Evolutionary conservation across 2,329 filamentous ascomycete genomes (phyloP), one percentile per base, ranked within the genome.

Genomic region (Aureobasidium uvarum): DNA sequence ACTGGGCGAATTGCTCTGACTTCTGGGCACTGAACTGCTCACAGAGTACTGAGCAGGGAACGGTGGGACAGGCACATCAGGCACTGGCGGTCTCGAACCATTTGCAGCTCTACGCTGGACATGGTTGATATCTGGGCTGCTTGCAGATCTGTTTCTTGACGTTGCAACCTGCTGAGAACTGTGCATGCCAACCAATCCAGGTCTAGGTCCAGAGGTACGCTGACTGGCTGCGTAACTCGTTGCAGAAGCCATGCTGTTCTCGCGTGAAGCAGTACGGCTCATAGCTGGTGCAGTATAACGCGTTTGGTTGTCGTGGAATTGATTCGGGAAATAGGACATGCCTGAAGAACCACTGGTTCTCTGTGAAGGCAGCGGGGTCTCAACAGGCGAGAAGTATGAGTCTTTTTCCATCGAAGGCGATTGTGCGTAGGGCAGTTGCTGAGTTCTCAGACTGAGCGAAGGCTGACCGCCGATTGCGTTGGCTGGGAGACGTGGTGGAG

Each of bases 351-450:
- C 86, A 74, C 90, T 93, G 8, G 89, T 89, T 58, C 91, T 84
- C 28, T 89, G 89, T 16, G 89, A 89, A 11, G 89, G 91, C 50
- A 87, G 86, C 11, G 91, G 90, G 0, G 90, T 92, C 64, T 97
- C 93, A 39, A 84, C 85, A 0, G 95, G 95, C 0, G 94, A 98
- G 77, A 99, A 99, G 78, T 97, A 98, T 3, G 93, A 97, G 66
- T 92, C 91, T 60, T 85, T 83, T 23, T 85, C 81, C 31, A 82
- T 80, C 1, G 91, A 89, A 16, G 89, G 91, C 62, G 80, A 76
- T 20, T 60, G 48, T 65, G 75, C 77, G 31, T 76, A 77, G 71
- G 72, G 74, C n/a, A 83, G 73, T 70, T 85, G 80, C 71, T 86
- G 83, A 20, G 82, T 84, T 72, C 94, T 90, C 31, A 97, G 78